Conservation (phyloP, 2,329 filamentous ascomycete genomes). For the Fusarium kyushuense region DNA sequence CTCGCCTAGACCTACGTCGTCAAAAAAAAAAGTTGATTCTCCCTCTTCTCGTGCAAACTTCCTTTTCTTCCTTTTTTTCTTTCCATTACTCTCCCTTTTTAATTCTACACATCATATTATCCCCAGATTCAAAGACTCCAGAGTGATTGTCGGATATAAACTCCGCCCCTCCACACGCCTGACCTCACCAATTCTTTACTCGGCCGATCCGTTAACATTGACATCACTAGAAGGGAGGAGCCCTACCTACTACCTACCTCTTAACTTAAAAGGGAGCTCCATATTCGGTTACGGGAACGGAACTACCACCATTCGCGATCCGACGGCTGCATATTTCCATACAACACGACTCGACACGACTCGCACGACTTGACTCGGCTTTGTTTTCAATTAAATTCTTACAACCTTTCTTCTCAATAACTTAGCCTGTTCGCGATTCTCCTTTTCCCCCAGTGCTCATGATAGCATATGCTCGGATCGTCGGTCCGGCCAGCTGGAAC, state of each 20-base stretch:
- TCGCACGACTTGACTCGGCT: neutral
- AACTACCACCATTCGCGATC: constrained; percentile 20
- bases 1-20: constrained; percentile 22
- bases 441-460: constrained; percentile 26
- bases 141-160: constrained; percentile 27
- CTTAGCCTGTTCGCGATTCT: constrained; percentile 21
- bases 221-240: constrained; percentile 33
- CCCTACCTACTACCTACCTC: constrained; percentile 15
- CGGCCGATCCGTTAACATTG: constrained; percentile 38
- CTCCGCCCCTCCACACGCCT: constrained; percentile 35
- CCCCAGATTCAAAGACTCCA: constrained; percentile 18
- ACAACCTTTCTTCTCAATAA: constrained; percentile 11
- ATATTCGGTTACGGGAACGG: constrained; percentile 23
- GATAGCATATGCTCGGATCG: constrained; percentile 34
- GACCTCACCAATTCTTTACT: constrained; percentile 40
- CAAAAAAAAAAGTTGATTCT: constrained; percentile 36
- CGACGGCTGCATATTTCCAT: constrained; percentile 15
- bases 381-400: constrained; percentile 14
- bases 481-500: constrained; percentile 36
- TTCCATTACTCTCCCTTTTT: neutral
- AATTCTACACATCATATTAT: constrained; percentile 4
- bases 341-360: constrained; percentile 4
- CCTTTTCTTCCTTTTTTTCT: constrained; percentile 17
- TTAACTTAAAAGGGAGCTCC: constrained; percentile 38
- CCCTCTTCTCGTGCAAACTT: constrained; percentile 19